Percentiles rank a stretch among this genome's conserved stretches.
These are phyloP conservation scores for Paraurostyla sp. DNA, from an alignment of 73 alveolate genomes.

Conservation along the genomic window DNA sequence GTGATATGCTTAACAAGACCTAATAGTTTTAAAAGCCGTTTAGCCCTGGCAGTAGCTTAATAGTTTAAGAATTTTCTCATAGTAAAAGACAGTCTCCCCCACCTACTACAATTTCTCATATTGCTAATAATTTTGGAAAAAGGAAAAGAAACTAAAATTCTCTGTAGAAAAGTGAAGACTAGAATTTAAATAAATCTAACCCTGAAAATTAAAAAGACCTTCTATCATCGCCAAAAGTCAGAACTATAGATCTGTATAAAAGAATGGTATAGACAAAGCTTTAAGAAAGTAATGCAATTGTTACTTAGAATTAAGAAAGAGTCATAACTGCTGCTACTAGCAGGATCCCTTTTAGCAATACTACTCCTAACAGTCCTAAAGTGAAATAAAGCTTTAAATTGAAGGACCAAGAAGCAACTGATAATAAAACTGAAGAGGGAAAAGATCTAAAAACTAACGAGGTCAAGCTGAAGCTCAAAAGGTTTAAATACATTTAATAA, in stretches of 20 bases:
- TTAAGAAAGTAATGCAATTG: neutral
- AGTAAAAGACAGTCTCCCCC: too few species aligned
- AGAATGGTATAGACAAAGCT: neutral
- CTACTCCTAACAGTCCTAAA: neutral
- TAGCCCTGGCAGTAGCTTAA: neutral
- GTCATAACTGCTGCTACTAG: neutral
- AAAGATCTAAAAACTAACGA: neutral
- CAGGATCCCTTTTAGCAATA: neutral
- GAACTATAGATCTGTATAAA: constrained; percentile 4
- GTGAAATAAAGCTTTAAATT: neutral
- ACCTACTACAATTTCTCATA: too few species aligned
- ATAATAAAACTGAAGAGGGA: too few species aligned
- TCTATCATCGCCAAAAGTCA: too few species aligned
- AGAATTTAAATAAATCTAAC: neutral
- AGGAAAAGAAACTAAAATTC: too few species aligned
- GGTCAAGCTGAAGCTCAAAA: neutral
- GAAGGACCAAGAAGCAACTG: too few species aligned
- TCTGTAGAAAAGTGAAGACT: neutral
- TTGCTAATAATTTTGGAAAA: too few species aligned
- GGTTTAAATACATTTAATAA: neutral
- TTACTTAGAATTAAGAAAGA: neutral
- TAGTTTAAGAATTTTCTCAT: neutral
- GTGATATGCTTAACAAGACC: neutral
- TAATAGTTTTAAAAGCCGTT: neutral
- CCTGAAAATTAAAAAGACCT: neutral